Percentiles rank a stretch among this genome's conserved stretches.
phyloP scores from a whole-genome alignment of 2,329 filamentous ascomycete species.

The Beauveria scarabaeidicola region DNA sequence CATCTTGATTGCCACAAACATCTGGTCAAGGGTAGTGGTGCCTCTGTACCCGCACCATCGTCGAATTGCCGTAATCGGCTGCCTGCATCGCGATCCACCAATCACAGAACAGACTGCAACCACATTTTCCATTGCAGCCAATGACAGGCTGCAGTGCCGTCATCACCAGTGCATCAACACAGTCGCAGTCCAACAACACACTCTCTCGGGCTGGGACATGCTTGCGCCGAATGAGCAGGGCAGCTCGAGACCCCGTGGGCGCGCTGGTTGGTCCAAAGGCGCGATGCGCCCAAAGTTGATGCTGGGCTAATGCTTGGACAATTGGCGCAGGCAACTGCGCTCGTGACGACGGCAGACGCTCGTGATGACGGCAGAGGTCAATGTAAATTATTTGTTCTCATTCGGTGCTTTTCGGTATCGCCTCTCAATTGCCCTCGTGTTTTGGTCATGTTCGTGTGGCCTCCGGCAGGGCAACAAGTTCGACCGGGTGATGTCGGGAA shows the following conservation, averaged over 20 bases:
- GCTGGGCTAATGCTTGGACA: not conserved
- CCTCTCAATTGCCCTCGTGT: not conserved
- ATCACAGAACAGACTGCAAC: conserved; percentile 14
- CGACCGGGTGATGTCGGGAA: not conserved
- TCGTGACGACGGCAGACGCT: not conserved
- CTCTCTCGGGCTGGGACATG: not conserved
- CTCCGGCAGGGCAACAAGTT: not conserved
- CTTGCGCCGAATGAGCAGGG: not conserved
- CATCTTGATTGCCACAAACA: too few species aligned
- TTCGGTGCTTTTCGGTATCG: not conserved
- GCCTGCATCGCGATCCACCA: conserved; percentile 11
- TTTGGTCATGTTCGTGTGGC: not conserved
- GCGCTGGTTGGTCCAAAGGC: not conserved
- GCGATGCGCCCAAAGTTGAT: not conserved
- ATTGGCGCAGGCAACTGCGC: not conserved
- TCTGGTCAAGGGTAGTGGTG: too few species aligned
- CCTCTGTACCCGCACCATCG: not conserved
- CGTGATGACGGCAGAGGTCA: too few species aligned
- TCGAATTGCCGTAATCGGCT: conserved; percentile 1
- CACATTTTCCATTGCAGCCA: conserved; percentile 16
- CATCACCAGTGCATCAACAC: not conserved
- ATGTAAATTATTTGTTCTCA: too few species aligned
- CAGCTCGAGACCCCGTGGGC: not conserved
- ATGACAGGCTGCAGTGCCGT: conserved; percentile 4
- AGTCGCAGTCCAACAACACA: not conserved